A percentile compares a stretch with the other conserved stretches of the same genome.
Evolutionary conservation across 768 basidiomycete genomes (phyloP).

Genomic region (Auricularia heimuer): DNA sequence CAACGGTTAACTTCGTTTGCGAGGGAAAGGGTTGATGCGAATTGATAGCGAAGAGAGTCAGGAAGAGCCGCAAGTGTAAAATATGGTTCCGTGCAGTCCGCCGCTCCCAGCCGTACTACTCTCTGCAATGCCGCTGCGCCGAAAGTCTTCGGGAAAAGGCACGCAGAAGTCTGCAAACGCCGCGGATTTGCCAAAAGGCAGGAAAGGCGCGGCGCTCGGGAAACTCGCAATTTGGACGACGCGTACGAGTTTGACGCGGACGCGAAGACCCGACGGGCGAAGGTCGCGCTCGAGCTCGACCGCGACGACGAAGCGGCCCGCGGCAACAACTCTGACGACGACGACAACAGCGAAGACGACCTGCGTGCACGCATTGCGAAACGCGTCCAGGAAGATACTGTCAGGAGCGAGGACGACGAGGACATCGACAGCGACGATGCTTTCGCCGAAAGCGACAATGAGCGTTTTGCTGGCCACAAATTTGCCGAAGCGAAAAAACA

Average conservation of each 20-base stretch:
- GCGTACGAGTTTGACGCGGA: slow-evolving; percentile 52
- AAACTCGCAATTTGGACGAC: slow-evolving; percentile 31
- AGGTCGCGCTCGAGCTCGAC: slow-evolving; percentile 45
- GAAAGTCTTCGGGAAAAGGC: neutral
- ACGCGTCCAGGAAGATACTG: slow-evolving; percentile 19
- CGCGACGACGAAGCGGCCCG: slow-evolving; percentile 35
- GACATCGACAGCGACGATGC: slow-evolving; percentile 80
- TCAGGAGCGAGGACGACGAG: slow-evolving; percentile 61
- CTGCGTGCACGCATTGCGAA: slow-evolving; percentile 11
- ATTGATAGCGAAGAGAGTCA: too few species aligned
- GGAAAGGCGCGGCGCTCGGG: slow-evolving; percentile 31
- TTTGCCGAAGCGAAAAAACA: slow-evolving; percentile 25
- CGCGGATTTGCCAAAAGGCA: slow-evolving; percentile 44
- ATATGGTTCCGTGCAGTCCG: too few species aligned
- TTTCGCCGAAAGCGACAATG: slow-evolving; percentile 73
- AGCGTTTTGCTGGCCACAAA: slow-evolving; percentile 58
- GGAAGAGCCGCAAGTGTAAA: too few species aligned
- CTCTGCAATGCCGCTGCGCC: neutral
- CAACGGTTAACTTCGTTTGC: too few species aligned
- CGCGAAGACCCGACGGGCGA: slow-evolving; percentile 38
- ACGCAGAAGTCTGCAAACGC: slow-evolving; percentile 24
- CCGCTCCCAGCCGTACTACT: neutral
- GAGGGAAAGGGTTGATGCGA: too few species aligned
- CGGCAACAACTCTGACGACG: slow-evolving; percentile 29
- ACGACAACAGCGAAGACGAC: slow-evolving; percentile 14